phyloP scores from a whole-genome alignment of 83 land plant species.

The Picea abies region DNA sequence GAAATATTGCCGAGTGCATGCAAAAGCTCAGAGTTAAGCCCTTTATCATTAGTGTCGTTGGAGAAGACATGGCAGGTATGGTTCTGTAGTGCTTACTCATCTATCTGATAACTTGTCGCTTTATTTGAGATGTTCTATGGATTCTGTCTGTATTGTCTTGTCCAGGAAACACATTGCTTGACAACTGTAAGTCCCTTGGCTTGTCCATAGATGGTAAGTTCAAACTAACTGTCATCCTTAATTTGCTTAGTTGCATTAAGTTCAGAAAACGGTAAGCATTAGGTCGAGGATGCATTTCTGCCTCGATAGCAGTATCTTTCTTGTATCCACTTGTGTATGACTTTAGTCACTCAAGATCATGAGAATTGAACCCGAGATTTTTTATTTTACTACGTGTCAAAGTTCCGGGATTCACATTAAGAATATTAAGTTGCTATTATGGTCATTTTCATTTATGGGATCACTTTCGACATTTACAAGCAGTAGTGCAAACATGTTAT shows the following conservation, averaged over 20 bases:
- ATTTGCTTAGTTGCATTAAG: background rate
- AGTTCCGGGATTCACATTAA: background rate
- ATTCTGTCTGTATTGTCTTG: background rate
- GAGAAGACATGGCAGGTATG: conserved; percentile 85
- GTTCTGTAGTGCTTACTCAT: background rate
- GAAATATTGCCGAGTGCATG: conserved; percentile 93
- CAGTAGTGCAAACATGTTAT: background rate
- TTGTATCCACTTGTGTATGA: background rate
- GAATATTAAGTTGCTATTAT: background rate
- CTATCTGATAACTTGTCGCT: background rate
- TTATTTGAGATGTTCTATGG: background rate
- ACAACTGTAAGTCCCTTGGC: conserved; percentile 76
- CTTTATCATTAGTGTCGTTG: conserved; percentile 80
- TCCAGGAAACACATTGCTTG: conserved; percentile 69
- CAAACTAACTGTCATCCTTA: background rate
- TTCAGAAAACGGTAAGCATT: background rate
- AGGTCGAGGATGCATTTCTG: background rate
- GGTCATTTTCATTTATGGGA: background rate
- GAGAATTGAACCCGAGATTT: background rate
- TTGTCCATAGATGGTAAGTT: conserved; percentile 67
- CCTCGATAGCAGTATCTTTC: background rate
- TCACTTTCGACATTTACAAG: background rate
- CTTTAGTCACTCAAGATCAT: background rate
- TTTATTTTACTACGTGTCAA: background rate
- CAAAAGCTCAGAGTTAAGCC: conserved; percentile 72